Conservation (phyloP, 2,329 filamentous ascomycete genomes). For the Talaromyces funiculosus region DNA sequence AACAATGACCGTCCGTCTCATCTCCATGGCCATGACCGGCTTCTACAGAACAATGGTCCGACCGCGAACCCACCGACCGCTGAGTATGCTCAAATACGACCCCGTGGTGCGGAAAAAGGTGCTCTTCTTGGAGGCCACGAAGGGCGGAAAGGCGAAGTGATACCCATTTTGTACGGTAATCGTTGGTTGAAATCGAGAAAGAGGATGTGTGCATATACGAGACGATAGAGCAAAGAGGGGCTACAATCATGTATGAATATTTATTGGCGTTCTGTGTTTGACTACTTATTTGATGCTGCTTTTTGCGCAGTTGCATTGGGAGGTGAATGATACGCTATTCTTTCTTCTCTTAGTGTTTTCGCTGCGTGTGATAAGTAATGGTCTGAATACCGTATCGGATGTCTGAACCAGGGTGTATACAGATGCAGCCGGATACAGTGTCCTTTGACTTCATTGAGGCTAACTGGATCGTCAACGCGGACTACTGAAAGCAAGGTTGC, state of each 20-base stretch:
- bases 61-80: conserved; percentile 70
- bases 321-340: conserved; percentile 3
- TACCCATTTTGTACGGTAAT: neutral
- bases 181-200: neutral
- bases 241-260: neutral
- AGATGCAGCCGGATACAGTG: neutral
- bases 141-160: conserved; percentile 55
- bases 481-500: neutral
- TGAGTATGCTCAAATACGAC: conserved; percentile 99
- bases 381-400: no score
- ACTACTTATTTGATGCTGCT: neutral
- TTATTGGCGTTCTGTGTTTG: neutral
- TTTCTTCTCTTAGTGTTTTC: neutral
- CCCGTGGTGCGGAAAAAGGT: conserved; percentile 95
- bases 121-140: conserved; percentile 89
- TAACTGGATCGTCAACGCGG: neutral
- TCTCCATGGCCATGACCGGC: conserved; percentile 98
- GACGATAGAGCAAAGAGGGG: neutral
- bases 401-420: neutral
- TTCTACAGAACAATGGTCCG: conserved; percentile 91
- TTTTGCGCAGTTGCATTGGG: conserved; percentile 3
- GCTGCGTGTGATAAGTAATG: no score
- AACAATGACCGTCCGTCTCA: conserved; percentile 83
- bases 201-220: neutral
- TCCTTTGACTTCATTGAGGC: neutral